These are phyloP conservation scores for Aspergillus baeticus DNA, from an alignment of 495 filamentous ascomycete genomes.

Conservation along the genomic window DNA sequence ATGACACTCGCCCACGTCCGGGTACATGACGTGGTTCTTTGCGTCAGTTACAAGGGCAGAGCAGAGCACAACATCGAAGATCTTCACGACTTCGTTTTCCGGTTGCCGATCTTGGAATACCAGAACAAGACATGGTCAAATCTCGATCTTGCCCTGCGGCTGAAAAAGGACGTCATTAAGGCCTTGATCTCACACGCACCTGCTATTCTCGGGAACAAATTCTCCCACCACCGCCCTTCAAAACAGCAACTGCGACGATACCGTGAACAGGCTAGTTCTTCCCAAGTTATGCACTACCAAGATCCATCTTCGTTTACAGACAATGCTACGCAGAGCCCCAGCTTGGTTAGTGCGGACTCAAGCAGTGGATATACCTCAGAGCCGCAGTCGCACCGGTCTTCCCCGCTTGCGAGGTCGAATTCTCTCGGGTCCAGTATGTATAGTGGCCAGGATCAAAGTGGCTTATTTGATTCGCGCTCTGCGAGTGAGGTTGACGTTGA, in stretches of 20 bases:
- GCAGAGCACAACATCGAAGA: conserved; percentile 94
- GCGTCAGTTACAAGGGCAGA: conserved; percentile 94
- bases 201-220: conserved; percentile 96
- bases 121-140: conserved; percentile 99
- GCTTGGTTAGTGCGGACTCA: conserved; percentile 38
- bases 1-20: conserved; percentile 97
- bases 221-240: conserved; percentile 79
- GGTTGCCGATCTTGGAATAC: conserved; percentile 90
- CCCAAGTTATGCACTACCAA: conserved; percentile 47
- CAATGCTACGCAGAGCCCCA: conserved; percentile 18
- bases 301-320: conserved; percentile 37
- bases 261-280: conserved; percentile 68
- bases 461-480: conserved; percentile 33
- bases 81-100: conserved; percentile 95
- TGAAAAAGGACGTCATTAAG: conserved; percentile 92
- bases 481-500: conserved; percentile 42
- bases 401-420: conserved; percentile 38
- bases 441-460: conserved; percentile 23
- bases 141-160: conserved; percentile 82
- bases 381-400: conserved; percentile 38
- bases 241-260: conserved; percentile 76
- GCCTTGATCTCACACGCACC: conserved; percentile 94
- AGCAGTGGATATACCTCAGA: conserved; percentile 38
- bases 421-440: conserved; percentile 38
- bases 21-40: conserved; percentile 90